phyloP scores from a whole-genome alignment of 2,329 filamentous ascomycete species.

The Phialemonium atrogriseum region DNA sequence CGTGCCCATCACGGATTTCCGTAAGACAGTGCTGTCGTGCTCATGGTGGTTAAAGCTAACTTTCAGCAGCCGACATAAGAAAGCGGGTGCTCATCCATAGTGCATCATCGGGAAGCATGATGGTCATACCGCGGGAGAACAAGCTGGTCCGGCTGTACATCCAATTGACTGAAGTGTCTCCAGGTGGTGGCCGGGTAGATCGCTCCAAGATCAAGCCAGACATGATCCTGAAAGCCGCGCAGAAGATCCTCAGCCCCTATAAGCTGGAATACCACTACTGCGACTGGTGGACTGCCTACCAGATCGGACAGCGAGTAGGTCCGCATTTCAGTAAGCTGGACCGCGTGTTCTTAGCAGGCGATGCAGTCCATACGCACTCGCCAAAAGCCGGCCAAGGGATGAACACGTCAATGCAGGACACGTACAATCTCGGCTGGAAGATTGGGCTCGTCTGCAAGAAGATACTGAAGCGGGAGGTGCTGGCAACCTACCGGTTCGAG shows the following conservation, averaged over 20 bases:
- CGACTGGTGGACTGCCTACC: constrained; percentile 66
- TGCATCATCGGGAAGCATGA: no score
- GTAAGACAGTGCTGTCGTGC: no score
- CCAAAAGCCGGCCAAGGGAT: constrained; percentile 63
- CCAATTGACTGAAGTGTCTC: constrained; percentile 40
- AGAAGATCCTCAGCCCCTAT: constrained; percentile 51
- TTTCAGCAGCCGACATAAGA: no score
- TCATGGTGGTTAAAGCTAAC: no score
- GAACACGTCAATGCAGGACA: constrained; percentile 55
- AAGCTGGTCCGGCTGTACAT: constrained; percentile 62
- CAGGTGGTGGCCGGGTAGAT: constrained; percentile 26
- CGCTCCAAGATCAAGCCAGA: constrained; percentile 40
- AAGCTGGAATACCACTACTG: constrained; percentile 48
- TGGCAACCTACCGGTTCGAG: constrained; percentile 55
- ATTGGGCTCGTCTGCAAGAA: constrained; percentile 45
- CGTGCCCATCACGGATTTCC: constrained; percentile 20
- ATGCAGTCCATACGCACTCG: constrained; percentile 64
- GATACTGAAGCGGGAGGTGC: constrained; percentile 42
- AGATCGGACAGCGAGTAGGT: constrained; percentile 63
- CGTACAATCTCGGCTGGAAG: constrained; percentile 51
- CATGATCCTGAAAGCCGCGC: constrained; percentile 62
- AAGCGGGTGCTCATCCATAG: no score
- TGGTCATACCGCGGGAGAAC: constrained; percentile 64
- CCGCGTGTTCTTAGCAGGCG: constrained; percentile 61
- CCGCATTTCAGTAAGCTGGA: constrained; percentile 57